Base-by-base conservation (phyloP, 163 green algal species). In the Volvox carteri region DNA sequence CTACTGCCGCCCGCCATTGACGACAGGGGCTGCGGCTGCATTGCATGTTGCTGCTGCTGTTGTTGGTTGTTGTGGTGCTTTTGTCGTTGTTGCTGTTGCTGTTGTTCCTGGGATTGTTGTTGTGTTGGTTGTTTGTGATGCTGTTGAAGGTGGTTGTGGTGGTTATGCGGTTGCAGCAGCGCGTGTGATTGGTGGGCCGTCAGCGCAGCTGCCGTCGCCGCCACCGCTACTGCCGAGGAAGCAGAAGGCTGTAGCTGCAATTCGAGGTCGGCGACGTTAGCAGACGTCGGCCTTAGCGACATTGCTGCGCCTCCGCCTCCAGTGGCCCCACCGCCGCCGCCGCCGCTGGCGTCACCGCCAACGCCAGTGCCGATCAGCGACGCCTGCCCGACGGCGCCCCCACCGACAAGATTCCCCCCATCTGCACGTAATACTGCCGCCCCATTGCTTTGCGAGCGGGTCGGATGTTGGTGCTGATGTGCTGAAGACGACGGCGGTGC, bases 391-490 rank as follows among this genome's bases (percentile, higher is more conserved):
- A 48, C n/a, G 30, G 16, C 46, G 46, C 30, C 41, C 19, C 41
- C 25, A 30, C 37, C 75, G n/a, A 33, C 52, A 37, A 18, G 4
- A 50, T 84, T 68, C 5, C 48, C 30, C 33, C 48, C 48, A 30
- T 80, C 75, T 30, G 68, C 68, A 4, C 11, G 18, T 12, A 23
- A 65, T 23, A 65, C 4, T 65, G 54, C 54, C 54, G 54, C 9
- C n/a, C 48, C 35, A 39, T 46, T 60, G 44, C 23, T 28, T 39
- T 19, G n/a, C 54, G 9, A 46, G 19, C 16, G 33, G n/a, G 12
- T 60, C 70, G 30, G 44, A 3, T 50, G 81, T 68, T 46, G 60
- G n/a, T 78, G 62, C 62, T 68, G 79, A 19, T 68, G 28, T 12
- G 12, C 37, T 28, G 1, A 11, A 60, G 56, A 37, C 50, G 33